Evolutionary conservation across 2,329 filamentous ascomycete species (phyloP), one percentile per base, ranked within the genome.

Genomic region (Celoporthe dispersa): DNA sequence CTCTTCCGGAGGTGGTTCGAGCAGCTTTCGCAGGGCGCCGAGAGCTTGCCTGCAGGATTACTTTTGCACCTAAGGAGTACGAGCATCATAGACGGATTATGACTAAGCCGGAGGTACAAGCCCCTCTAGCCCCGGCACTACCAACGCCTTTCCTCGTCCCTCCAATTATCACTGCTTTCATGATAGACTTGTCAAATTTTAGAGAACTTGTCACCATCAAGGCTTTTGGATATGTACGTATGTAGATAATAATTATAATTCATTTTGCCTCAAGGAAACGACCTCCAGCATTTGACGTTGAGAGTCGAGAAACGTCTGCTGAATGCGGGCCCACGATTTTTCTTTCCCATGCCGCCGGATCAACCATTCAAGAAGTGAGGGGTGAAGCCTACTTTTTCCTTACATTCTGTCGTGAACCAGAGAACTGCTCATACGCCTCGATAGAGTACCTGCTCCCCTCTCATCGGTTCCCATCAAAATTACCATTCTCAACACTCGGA

Each of bases 401-500:
- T 33, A 8, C 28, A 28, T 55, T 55, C 53, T 57, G 53, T 6
- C 14, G 28, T 33, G 12, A 33, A 57, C 25, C n/a, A 55, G 25
- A 12, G 5, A 37, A 60, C 16, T 14, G 37, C n/a, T 63, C 12
- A 33, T 33, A 51, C 62, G 25, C 37, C 44, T 22, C 33, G 33
- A 14, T 44, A 41, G 39, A 25, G 35, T 14, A 41, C n/a, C 35
- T 25, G 12, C 60, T 22, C n/a, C 5, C 22, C 19, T 39, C 12
- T 28, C 35, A 71, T 35, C 39, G 61, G 33, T 28, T 66, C 16
- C 51, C 70, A 25, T 79, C 81, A 75, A 84, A 86, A 70, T 84
- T 86, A 7, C 88, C 88, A 73, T 90, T 91, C 76, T 91, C 88
- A 55, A 90, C 88, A 35, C 85, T 85, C 14, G 88, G 88, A 74